These are phyloP conservation scores for Phytophthora tubulina DNA, from an alignment of 352 stramenopile species.

Conservation along the genomic window DNA sequence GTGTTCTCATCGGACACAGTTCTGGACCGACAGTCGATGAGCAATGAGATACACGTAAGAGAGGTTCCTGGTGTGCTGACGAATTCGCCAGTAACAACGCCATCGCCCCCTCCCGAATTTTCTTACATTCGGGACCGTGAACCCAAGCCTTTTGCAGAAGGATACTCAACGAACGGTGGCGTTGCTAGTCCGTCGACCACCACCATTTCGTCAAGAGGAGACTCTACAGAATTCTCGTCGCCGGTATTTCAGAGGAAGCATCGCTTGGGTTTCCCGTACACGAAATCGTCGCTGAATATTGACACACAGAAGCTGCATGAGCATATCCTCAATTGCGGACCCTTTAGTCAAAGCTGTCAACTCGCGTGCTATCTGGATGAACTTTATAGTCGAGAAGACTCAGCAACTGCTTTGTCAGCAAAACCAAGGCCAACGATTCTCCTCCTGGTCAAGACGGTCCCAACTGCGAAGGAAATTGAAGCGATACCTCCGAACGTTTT, in stretches of 20 bases:
- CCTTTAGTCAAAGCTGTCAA: conserved; percentile 44
- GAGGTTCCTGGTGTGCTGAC: too few relatives aligned
- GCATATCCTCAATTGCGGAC: background rate
- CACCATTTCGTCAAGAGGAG: too few relatives aligned
- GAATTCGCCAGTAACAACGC: too few relatives aligned
- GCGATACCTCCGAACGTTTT: conserved; percentile 58
- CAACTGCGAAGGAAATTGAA: conserved; percentile 44
- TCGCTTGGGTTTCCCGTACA: too few relatives aligned
- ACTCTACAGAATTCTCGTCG: too few relatives aligned
- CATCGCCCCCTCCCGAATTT: too few relatives aligned
- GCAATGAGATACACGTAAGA: background rate
- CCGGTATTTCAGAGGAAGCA: too few relatives aligned
- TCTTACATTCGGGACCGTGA: too few relatives aligned
- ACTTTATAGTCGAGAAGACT: conserved; percentile 44
- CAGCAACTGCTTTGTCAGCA: too few relatives aligned
- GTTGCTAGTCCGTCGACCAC: too few relatives aligned
- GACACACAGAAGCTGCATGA: background rate
- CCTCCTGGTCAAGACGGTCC: conserved; percentile 54
- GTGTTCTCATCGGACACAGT: background rate
- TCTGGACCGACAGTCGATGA: background rate
- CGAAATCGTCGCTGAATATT: background rate
- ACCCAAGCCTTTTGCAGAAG: conserved; percentile 37
- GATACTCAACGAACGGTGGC: conserved; percentile 2
- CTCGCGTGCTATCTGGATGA: conserved; percentile 37
- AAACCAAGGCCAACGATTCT: conserved; percentile 36